Evolutionary conservation across 805 yeast genomes (phyloP), one percentile per base, ranked within the genome.

Genomic region (Kuraishia hungarica): DNA sequence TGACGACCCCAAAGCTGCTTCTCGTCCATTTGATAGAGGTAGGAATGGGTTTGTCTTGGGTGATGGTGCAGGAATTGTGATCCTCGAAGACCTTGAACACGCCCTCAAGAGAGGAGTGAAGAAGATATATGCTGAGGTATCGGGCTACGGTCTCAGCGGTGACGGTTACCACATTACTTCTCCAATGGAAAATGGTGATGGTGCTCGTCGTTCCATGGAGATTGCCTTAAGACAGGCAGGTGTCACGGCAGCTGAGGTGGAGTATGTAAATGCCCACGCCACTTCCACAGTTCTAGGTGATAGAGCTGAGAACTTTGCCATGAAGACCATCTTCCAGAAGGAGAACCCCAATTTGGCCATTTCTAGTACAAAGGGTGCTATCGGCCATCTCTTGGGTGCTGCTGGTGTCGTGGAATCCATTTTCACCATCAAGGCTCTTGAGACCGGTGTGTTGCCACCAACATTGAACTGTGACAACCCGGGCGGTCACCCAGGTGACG

Each of bases 81-180:
- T 93, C 0, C 66, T 94, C 47, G 98, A 94, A 67, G 81, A 80
- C 17, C 72, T 88, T 56, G 84, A 87, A 39, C 94, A 87, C 69
- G 98, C 97, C 0, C 58, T 74, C 46, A 65, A 64, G 0, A 76
- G 96, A 60, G 85, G 85, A 1, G 69, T 69, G 8, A 72, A 75
- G 0, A 72, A 75, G 0, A 86, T 94, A 1, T 84, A 89, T 62
- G 97, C 89, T 3, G 97, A 90, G 64, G 71, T 94, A 13, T 73
- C 73, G 1, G 97, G 99, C 2, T 92, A 91, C 64, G 99, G 99
- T 1, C 69, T 91, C 50, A 83, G 92, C 23, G 96, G 96, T 10
- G 99, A 94, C 67, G 97, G 94, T 0, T 76, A 82, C 60, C 99
- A 94, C 69, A 89, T 94, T 48, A 96, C 99, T 0, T 90, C 97